Base-by-base conservation (phyloP, 768 basidiomycete genomes). In the Pilatotrama ljubarskyi region DNA sequence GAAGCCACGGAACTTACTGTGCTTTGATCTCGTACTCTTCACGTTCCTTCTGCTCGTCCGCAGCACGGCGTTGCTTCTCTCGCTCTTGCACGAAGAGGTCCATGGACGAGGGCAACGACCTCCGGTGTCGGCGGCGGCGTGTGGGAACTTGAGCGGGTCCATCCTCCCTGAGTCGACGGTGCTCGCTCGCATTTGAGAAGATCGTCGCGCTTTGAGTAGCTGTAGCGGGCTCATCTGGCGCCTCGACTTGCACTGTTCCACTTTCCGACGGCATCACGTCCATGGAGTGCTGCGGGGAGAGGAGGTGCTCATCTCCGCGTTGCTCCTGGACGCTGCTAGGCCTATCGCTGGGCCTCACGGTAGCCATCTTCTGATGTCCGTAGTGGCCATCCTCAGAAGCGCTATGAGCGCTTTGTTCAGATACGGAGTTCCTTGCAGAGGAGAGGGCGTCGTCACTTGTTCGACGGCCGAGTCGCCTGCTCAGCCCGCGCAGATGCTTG, bases 11-110 rank as follows among this genome's bases (percentile, higher is more conserved):
- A 24, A 76, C 81, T 55, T 69, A 87, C 86, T 78, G 74, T 59
- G 78, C 68, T 69, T 86, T 87, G 49, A 71, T 70, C 48, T 86
- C 83, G 58, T 91, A 88, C 62, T 87, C 86, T 22, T 70, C 73
- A 51, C 76, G 77, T 24, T 83, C 71, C 42, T 75, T 76, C 51
- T 78, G 77, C 59, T 82, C 82, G 47, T 85, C 82, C 13, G 74
- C 77, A 48, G 78, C 76, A 54, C 68, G 68, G 46, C 74, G 75
- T 13, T 73, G 72, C 51, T 72, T 72, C 60, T 75, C 69, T 25
- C 70, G 73, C 51, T 77, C 72, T 20, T 61, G 67, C 15, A 62
- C 40, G 57, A 70, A 40, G 44, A 64, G 44, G 25, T 62, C 60
- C n/a, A 53, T 48, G 1, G 67, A 58, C 13, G 68, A 66, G 17